Evolutionary conservation across 1,284 basidiomycete genomes (phyloP).

Genomic region (Trichosporon coremiiforme): DNA sequence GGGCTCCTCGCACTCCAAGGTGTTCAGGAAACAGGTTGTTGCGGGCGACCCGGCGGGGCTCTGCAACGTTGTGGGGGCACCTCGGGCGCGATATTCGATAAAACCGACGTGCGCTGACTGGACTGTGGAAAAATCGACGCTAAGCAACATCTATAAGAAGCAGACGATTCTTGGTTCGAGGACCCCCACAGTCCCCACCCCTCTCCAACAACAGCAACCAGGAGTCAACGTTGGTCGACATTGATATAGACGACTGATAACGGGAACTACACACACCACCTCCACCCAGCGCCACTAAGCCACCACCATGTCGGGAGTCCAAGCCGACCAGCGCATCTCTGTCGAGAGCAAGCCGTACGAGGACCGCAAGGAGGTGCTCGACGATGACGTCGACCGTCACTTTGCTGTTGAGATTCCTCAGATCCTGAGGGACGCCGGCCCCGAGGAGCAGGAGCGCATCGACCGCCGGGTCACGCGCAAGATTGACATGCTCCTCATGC

Average conservation of each 20-base stretch:
- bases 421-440: constrained; percentile 36
- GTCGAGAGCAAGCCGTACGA: constrained; percentile 11
- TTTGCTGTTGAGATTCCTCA: constrained; percentile 35
- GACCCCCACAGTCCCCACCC: not conserved
- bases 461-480: constrained; percentile 37
- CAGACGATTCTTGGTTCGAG: not conserved
- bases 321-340: constrained; percentile 5
- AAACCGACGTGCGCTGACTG: not conserved
- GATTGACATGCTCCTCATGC: constrained; percentile 35
- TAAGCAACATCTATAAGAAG: not conserved
- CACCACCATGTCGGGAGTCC: constrained; percentile 10
- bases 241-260: not conserved
- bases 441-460: constrained; percentile 35
- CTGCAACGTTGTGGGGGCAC: constrained; percentile 11
- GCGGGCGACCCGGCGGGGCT: constrained; percentile 14
- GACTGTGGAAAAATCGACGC: not conserved
- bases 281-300: not conserved
- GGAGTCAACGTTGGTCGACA: not conserved
- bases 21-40: not conserved
- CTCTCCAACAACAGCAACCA: not conserved
- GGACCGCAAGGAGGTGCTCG: not conserved
- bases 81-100: constrained; percentile 5
- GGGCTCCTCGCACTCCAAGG: not conserved
- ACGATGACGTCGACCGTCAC: constrained; percentile 27
- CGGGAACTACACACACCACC: not conserved